Conservation (phyloP, 1,139 yeast genomes). For the Candida labiduridarum region DNA sequence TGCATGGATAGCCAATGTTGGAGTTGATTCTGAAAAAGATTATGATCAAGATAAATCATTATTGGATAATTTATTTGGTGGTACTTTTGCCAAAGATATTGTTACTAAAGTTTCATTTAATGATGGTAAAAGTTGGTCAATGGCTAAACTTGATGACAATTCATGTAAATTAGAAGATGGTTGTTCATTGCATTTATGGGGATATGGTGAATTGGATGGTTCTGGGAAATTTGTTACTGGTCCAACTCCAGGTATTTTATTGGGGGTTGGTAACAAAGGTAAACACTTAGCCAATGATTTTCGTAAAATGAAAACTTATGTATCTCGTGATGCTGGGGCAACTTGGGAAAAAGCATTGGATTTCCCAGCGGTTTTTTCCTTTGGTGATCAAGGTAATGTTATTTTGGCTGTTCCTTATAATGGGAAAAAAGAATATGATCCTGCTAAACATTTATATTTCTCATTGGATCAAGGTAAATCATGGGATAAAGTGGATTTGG, state of each 20-base stretch:
- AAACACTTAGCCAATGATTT: slow-evolving; percentile 25
- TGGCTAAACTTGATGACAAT: slow-evolving; percentile 49
- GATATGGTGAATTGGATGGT: slow-evolving; percentile 54
- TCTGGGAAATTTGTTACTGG: slow-evolving; percentile 59
- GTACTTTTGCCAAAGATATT: slow-evolving; percentile 21
- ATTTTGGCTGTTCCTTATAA: slow-evolving; percentile 61
- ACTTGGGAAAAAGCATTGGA: slow-evolving; percentile 65
- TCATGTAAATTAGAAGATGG: slow-evolving; percentile 46
- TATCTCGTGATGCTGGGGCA: slow-evolving; percentile 79
- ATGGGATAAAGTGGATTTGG: slow-evolving; percentile 60
- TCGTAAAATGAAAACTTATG: slow-evolving; percentile 48
- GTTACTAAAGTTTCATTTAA: slow-evolving; percentile 52
- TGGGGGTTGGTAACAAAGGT: slow-evolving; percentile 63
- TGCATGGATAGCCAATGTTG: slow-evolving; percentile 59
- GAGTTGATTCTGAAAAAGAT: slow-evolving; percentile 25
- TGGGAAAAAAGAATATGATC: slow-evolving; percentile 20
- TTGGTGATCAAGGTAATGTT: slow-evolving; percentile 83
- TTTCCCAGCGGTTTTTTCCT: slow-evolving; percentile 58
- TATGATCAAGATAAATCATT: slow-evolving; percentile 22
- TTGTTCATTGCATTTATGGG: slow-evolving; percentile 61
- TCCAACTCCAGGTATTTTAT: slow-evolving; percentile 72
- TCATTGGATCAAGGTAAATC: slow-evolving; percentile 76
- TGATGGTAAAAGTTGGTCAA: slow-evolving; percentile 67
- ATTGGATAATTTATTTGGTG: slow-evolving; percentile 33
- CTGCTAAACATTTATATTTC: slow-evolving; percentile 43